phyloP scores from a whole-genome alignment of 768 basidiomycete genomes.

The Naganishia vaughanmartiniae region DNA sequence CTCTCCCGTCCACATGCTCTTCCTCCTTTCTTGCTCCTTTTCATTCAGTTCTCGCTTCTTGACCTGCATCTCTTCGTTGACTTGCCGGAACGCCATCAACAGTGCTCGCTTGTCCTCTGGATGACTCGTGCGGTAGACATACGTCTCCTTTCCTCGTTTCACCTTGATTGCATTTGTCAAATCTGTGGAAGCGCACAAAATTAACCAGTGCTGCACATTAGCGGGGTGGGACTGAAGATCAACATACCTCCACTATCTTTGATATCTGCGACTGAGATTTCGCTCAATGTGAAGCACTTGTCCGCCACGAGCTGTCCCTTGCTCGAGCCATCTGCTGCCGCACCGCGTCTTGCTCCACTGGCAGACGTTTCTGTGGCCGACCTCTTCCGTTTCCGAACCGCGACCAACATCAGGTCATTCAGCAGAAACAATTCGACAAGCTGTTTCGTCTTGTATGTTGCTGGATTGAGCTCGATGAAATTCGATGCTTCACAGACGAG shows the following conservation, averaged over 20 bases:
- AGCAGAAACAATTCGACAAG: conserved; percentile 84
- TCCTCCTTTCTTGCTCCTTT: conserved; percentile 83
- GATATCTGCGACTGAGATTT: conserved; percentile 91
- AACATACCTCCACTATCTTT: conserved; percentile 85
- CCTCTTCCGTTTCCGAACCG: conserved; percentile 63
- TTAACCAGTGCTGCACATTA: neutral
- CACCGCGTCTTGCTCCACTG: conserved; percentile 10
- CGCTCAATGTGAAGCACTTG: conserved; percentile 84
- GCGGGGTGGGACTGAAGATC: neutral
- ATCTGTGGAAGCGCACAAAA: conserved; percentile 44
- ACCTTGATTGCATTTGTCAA: conserved; percentile 98
- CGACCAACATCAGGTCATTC: conserved; percentile 86
- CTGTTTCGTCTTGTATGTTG: conserved; percentile 88
- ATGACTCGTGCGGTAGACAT: conserved; percentile 84
- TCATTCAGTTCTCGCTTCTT: conserved; percentile 90
- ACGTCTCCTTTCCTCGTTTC: conserved; percentile 84
- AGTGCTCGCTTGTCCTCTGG: conserved; percentile 80
- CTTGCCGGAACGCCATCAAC: conserved; percentile 79
- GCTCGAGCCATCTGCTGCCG: conserved; percentile 54
- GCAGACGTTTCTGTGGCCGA: conserved; percentile 20
- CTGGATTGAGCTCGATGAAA: conserved; percentile 79
- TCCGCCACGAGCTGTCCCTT: conserved; percentile 83
- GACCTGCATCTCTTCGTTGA: conserved; percentile 83
- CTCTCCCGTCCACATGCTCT: conserved; percentile 57
- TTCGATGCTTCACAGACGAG: conserved; percentile 81